phyloP scores from a whole-genome alignment of 192 early-diverging fungal species.

The Coemansia sp. region DNA sequence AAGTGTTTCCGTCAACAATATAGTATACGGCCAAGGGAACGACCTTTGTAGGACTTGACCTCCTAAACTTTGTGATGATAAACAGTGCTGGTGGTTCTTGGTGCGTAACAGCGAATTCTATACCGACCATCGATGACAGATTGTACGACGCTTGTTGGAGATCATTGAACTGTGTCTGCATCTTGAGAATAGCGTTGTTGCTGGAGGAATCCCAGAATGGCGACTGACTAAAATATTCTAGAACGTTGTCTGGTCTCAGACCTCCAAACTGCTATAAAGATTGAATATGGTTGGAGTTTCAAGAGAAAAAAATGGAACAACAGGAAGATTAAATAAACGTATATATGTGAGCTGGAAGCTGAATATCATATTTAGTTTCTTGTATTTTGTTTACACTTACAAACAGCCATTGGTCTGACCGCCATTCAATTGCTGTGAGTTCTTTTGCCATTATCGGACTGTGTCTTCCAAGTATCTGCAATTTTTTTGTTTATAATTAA shows the following conservation, averaged over 20 bases:
- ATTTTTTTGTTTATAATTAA: too few species aligned
- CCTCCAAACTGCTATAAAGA: conserved; percentile 57
- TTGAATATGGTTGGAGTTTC: background rate
- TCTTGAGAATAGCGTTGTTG: conserved; percentile 75
- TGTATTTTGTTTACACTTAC: background rate
- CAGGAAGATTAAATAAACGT: background rate
- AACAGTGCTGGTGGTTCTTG: conserved; percentile 67
- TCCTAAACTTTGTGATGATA: conserved; percentile 69
- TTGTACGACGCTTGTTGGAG: conserved; percentile 53
- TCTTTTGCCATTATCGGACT: conserved; percentile 40
- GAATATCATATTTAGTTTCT: conserved; percentile 16
- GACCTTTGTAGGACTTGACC: conserved; percentile 60
- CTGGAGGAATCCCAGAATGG: conserved; percentile 80
- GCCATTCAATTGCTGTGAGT: conserved; percentile 65
- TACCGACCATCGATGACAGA: conserved; percentile 67
- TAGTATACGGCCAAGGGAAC: conserved; percentile 58
- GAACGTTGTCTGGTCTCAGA: conserved; percentile 70
- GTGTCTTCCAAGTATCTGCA: too few species aligned
- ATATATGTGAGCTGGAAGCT: background rate
- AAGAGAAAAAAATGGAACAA: background rate
- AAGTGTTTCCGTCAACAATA: conserved; percentile 69
- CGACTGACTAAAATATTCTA: conserved; percentile 79
- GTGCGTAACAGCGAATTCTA: conserved; percentile 73
- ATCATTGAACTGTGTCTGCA: conserved; percentile 83
- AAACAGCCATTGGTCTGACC: conserved; percentile 59